These are phyloP conservation scores for Begonia peltatifolia DNA, from an alignment of 306 rosid species.

Conservation along the genomic window DNA sequence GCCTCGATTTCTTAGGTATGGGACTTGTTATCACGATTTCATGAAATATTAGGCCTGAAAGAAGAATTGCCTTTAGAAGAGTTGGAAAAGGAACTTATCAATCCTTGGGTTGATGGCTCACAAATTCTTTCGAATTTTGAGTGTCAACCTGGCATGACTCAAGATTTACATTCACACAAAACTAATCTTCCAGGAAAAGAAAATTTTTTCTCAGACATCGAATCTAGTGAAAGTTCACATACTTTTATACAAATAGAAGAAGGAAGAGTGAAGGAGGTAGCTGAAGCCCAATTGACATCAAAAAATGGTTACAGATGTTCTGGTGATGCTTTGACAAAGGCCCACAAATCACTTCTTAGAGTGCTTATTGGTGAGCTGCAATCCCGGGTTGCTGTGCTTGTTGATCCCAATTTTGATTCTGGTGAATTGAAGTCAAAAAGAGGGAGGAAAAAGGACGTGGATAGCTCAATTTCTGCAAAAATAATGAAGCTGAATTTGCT, in stretches of 20 bases:
- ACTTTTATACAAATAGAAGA: conserved; percentile 77
- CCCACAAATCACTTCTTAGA: conserved; percentile 66
- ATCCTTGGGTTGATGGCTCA: conserved; percentile 65
- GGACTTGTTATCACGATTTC: conserved; percentile 60
- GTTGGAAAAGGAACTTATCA: conserved; percentile 76
- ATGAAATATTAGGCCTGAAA: conserved; percentile 56
- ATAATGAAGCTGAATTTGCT: conserved; percentile 64
- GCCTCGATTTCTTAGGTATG: conserved; percentile 44
- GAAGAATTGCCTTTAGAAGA: conserved; percentile 52
- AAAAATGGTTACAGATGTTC: conserved; percentile 57
- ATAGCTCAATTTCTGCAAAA: conserved; percentile 42
- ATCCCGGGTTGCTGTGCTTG: conserved; percentile 77
- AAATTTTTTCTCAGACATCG: conserved; percentile 19
- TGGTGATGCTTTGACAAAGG: conserved; percentile 78
- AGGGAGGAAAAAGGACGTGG: conserved; percentile 89
- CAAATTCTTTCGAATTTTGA: conserved; percentile 29
- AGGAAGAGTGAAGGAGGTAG: conserved; percentile 69
- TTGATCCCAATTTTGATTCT: conserved; percentile 89
- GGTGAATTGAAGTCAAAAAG: conserved; percentile 77
- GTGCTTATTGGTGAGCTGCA: conserved; percentile 81
- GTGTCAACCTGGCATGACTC: conserved; percentile 24
- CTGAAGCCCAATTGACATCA: conserved; percentile 57
- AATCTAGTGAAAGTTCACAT: conserved; percentile 37
- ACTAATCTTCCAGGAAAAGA: conserved; percentile 24
- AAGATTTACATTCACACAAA: conserved; percentile 15